Base-by-base conservation (phyloP, 257 asterid species). In the Galeopsis tetrahit region DNA sequence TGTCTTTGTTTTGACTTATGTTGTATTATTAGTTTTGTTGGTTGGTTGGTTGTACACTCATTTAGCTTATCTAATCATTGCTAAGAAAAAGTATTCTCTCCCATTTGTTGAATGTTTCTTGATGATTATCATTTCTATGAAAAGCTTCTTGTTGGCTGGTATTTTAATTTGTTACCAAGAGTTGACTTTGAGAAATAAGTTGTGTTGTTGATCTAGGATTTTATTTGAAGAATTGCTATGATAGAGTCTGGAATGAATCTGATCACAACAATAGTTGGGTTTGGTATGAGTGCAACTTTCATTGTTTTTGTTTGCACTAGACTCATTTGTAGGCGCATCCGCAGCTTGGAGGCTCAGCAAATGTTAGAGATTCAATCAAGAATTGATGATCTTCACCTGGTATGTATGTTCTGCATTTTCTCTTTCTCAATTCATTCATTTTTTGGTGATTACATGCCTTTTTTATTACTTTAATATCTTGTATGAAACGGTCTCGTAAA, bases 241-340 rank as follows among this genome's bases (percentile, higher is more conserved):
- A 82, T 86, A 38, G 95, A 90, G 44, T 80, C 90, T 38, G 87
- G 88, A 52, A 83, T 88, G 96, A 93, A 93, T 90, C 84, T 93
- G 65, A 89, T 88, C 48, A 93, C 98, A 13, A 89, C 98, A 55
- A 81, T 93, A 43, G 79, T 93, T 78, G 98, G 98, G 69, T 90
- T 93, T 75, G 96, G 95, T 34, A 89, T 93, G 97, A 88, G 98
- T 83, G 97, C 97, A 34, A 82, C 96, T 75, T 93, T 93, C 84
- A 90, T 93, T 64, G 97, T 89, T 15, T 93, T 93, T 85, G 88
- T 90, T 44, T 93, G 93, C 82, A 82, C 97, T 11, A 84, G 98
- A 68, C 85, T 93, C 65, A 83, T 90, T 46, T 90, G 96, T 71
- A 95, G 95, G 75, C 84, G 95, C 81, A 81, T 93, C 6, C 88